phyloP scores from a whole-genome alignment of 345 rosid genomes.

The Citrus cavaleriei region DNA sequence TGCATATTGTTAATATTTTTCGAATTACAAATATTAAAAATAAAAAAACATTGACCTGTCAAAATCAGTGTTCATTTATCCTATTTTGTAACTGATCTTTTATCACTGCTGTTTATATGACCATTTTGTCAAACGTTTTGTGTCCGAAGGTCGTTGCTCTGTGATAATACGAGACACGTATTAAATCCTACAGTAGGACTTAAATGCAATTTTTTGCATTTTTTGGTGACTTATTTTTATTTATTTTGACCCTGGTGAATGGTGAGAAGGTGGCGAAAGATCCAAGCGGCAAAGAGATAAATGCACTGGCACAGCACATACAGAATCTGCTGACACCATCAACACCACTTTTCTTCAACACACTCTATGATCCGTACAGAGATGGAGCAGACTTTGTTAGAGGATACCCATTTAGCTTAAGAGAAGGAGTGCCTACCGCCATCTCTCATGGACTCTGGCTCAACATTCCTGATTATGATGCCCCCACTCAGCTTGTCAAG shows the following conservation, averaged over 20 bases:
- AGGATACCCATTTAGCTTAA: constrained; percentile 36
- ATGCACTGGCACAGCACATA: constrained; percentile 35
- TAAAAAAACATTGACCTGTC: too few relatives aligned
- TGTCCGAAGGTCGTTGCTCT: too few relatives aligned
- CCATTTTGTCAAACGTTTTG: too few relatives aligned
- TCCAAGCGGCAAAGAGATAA: constrained; percentile 29
- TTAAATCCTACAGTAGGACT: not conserved
- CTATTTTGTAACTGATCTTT: too few relatives aligned
- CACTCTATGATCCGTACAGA: constrained; percentile 33
- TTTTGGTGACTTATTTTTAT: not conserved
- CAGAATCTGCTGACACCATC: constrained; percentile 32
- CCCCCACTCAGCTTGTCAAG: constrained; percentile 40
- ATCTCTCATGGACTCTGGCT: constrained; percentile 42
- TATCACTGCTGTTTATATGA: too few relatives aligned
- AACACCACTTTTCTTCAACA: constrained; percentile 33
- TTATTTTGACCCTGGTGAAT: not conserved
- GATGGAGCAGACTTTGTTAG: constrained; percentile 37
- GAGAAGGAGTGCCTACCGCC: constrained; percentile 32
- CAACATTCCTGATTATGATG: constrained; percentile 42
- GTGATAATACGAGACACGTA: not conserved
- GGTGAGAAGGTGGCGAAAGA: constrained; percentile 30
- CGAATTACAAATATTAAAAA: too few relatives aligned
- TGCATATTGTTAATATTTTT: too few relatives aligned
- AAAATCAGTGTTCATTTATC: too few relatives aligned
- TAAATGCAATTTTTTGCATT: not conserved